Percentiles rank a stretch among this genome's conserved stretches.
Evolutionary conservation across 1,284 basidiomycete genomes (phyloP).

Genomic region (Stygiomarasmius scandens): DNA sequence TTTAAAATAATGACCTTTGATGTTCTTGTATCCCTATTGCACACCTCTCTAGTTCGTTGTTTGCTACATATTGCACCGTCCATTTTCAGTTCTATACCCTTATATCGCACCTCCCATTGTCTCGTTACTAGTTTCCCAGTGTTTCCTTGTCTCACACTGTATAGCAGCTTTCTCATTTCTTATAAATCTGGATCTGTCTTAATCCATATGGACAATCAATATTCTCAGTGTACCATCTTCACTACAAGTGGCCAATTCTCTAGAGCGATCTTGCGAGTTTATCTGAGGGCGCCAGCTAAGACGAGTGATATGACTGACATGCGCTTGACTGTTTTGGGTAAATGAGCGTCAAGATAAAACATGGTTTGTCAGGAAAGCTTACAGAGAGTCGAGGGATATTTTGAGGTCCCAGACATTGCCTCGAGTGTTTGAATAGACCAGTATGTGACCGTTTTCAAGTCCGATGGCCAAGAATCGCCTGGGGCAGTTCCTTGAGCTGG

Average conservation of each 20-base stretch:
- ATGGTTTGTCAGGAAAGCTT: constrained; percentile 19
- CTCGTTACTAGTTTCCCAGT: constrained; percentile 62
- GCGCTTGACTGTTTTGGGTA: constrained; percentile 50
- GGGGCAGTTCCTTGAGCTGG: constrained; percentile 2
- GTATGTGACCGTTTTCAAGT: constrained; percentile 69
- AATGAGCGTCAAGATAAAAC: constrained; percentile 14
- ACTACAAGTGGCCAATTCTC: constrained; percentile 56
- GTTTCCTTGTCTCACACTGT: constrained; percentile 57
- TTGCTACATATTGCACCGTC: constrained; percentile 30
- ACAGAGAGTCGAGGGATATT: constrained; percentile 54
- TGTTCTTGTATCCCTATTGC: constrained; percentile 80
- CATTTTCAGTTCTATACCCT: constrained; percentile 64
- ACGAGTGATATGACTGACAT: constrained; percentile 70
- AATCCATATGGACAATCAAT: constrained; percentile 50
- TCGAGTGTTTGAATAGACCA: constrained; percentile 58
- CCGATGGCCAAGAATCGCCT: constrained; percentile 72
- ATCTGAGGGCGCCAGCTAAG: constrained; percentile 53
- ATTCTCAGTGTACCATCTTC: constrained; percentile 83
- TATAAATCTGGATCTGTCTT: constrained; percentile 41
- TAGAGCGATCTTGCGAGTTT: constrained; percentile 15
- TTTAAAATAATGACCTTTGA: constrained; percentile 58
- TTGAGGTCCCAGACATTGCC: constrained; percentile 39
- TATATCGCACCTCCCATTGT: constrained; percentile 64
- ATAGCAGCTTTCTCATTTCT: constrained; percentile 62
- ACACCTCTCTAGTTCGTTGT: constrained; percentile 36